Evolutionary conservation across 129 eudicot genomes (phyloP).

Genomic region (Gnaphalium uliginosum): DNA sequence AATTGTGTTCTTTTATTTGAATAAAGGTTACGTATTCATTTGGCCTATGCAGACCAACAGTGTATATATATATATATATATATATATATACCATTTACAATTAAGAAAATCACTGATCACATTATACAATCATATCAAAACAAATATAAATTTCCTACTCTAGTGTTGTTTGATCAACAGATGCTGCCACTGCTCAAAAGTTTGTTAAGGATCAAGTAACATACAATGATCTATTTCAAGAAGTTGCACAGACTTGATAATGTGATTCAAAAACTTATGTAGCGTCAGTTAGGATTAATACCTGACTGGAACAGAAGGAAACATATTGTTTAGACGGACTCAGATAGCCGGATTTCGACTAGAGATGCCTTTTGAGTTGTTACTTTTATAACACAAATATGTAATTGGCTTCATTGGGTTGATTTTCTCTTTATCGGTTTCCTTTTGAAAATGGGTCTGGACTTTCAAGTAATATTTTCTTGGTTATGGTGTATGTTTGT

Average conservation of each 20-base stretch:
- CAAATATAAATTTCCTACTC: background rate
- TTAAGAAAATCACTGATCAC: background rate
- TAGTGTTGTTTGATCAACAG: background rate
- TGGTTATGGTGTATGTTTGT: background rate
- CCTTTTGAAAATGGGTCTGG: background rate
- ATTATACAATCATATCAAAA: background rate
- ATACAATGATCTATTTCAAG: background rate
- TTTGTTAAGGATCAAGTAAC: background rate
- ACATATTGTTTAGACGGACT: background rate
- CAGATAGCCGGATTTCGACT: background rate
- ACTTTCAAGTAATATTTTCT: background rate
- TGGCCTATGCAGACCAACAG: no score
- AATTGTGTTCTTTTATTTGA: conserved; percentile 11
- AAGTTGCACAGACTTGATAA: background rate
- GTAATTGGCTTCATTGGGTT: background rate
- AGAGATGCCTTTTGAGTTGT: background rate
- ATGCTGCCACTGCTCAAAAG: background rate
- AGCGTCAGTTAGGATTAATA: background rate
- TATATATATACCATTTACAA: no score
- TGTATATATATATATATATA: no score
- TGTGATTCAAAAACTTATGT: background rate
- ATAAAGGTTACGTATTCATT: conserved; percentile 16
- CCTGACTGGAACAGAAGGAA: background rate
- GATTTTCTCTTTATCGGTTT: background rate
- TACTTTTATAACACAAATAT: no score